Percentiles rank a stretch among this genome's conserved stretches.
Evolutionary conservation across 345 rosid species (phyloP).

Genomic region (Raphanus raphanistrum): DNA sequence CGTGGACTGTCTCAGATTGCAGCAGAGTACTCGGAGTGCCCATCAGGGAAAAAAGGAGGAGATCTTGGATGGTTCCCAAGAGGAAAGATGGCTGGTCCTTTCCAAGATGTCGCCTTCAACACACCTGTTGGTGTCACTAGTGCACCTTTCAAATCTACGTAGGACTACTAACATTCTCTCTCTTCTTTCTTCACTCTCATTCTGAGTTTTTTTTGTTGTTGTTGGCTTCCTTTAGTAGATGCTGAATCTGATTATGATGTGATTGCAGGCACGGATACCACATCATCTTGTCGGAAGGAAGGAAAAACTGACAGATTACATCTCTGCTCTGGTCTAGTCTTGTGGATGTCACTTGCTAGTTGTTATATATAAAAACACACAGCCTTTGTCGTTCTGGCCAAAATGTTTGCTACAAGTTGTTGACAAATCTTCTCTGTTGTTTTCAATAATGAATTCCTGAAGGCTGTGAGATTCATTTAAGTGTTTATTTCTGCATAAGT

Average conservation of each 20-base stretch:
- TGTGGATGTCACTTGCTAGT: conserved; percentile 22
- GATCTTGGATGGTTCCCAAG: conserved; percentile 99
- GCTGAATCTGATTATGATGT: conserved; percentile 2
- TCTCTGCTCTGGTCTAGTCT: neutral
- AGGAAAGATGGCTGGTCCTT: conserved; percentile 98
- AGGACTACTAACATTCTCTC: conserved; percentile 24
- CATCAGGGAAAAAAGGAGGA: conserved; percentile 98
- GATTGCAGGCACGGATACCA: conserved; percentile 89
- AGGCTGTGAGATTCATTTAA: neutral
- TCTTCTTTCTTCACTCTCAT: neutral
- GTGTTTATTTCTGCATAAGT: conserved; percentile 1
- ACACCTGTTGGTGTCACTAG: conserved; percentile 89
- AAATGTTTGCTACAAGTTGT: conserved; percentile 1
- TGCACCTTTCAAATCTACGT: conserved; percentile 97
- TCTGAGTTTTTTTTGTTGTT: neutral
- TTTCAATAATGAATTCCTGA: conserved; percentile 28
- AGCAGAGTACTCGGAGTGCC: conserved; percentile 92
- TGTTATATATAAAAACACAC: conserved; percentile 7
- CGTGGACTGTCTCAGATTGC: conserved; percentile 56
- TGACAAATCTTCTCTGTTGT: neutral
- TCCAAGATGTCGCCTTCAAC: conserved; percentile 88
- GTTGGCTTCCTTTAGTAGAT: neutral
- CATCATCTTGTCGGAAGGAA: conserved; percentile 77
- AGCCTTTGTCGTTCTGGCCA: conserved; percentile 6
- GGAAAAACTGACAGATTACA: conserved; percentile 63